Conservation (phyloP, 208 protist species). For the Vickermania ingenoplastis region DNA sequence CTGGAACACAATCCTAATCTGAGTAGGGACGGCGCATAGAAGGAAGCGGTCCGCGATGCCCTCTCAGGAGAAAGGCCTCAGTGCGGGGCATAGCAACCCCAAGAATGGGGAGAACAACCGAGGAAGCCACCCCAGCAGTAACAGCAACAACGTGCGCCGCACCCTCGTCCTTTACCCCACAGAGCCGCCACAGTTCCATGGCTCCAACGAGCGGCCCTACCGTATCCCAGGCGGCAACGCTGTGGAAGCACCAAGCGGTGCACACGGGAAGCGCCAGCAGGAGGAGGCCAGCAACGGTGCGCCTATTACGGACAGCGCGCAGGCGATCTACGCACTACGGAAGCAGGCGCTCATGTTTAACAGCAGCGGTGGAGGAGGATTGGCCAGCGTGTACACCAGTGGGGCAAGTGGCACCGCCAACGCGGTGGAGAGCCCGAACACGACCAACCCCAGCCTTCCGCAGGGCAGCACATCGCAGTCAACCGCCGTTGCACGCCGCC, state of each 20-base stretch:
- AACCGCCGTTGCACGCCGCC: neutral
- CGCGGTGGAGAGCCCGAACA: neutral
- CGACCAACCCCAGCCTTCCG: neutral
- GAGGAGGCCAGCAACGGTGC: neutral
- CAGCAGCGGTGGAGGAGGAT: neutral
- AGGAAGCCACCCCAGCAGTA: neutral
- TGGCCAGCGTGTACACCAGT: neutral
- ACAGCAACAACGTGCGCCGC: neutral
- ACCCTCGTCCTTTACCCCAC: neutral
- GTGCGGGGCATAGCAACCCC: no score
- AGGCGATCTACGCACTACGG: neutral
- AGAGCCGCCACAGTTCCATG: neutral
- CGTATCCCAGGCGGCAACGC: neutral
- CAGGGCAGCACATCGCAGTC: neutral
- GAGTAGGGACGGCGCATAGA: no score
- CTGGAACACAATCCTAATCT: no score
- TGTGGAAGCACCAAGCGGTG: neutral
- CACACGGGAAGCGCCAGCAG: neutral
- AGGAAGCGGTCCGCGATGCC: no score
- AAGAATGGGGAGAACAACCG: no score
- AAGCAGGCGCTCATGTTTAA: neutral
- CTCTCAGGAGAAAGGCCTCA: no score
- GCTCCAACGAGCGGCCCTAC: neutral
- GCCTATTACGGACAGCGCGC: neutral
- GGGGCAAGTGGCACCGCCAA: neutral